These are phyloP conservation scores for Pichia sp. DNA, from an alignment of 1,139 yeast genomes.

Conservation along the genomic window DNA sequence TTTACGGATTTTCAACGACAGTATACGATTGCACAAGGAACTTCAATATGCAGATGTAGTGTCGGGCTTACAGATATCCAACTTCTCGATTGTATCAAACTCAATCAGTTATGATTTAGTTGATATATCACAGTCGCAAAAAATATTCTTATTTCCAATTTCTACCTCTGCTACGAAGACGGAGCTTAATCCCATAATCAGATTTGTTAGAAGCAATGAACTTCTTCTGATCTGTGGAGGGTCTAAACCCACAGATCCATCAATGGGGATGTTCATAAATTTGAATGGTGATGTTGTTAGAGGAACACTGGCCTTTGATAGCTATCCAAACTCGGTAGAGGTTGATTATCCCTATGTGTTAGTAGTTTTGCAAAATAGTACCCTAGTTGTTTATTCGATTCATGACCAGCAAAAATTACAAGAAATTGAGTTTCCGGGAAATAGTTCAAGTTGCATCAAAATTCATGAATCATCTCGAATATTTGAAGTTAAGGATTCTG, in stretches of 20 bases:
- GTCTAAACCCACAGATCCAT: slow-evolving; percentile 40
- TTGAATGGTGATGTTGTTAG: slow-evolving; percentile 79
- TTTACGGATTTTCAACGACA: slow-evolving; percentile 49
- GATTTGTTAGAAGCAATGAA: slow-evolving; percentile 50
- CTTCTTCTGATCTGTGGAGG: slow-evolving; percentile 68
- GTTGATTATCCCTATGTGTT: slow-evolving; percentile 43
- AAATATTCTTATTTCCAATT: slow-evolving; percentile 66
- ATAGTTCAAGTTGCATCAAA: background rate
- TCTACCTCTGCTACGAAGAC: slow-evolving; percentile 16
- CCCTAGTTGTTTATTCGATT: slow-evolving; percentile 39
- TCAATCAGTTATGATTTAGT: slow-evolving; percentile 60
- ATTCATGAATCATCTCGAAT: slow-evolving; percentile 19
- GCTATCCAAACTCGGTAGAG: slow-evolving; percentile 47
- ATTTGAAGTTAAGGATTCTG: slow-evolving; percentile 26
- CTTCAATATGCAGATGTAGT: slow-evolving; percentile 51
- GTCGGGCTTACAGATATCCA: slow-evolving; percentile 50
- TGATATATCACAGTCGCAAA: slow-evolving; percentile 55
- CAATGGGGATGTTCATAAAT: slow-evolving; percentile 82
- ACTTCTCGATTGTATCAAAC: slow-evolving; percentile 61
- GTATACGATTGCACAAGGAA: slow-evolving; percentile 55
- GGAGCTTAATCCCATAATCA: slow-evolving; percentile 44
- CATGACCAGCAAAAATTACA: slow-evolving; percentile 41
- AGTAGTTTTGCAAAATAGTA: slow-evolving; percentile 34
- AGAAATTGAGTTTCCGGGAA: slow-evolving; percentile 28
- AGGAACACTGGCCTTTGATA: slow-evolving; percentile 73